Evolutionary conservation across 208 protist species (phyloP), one percentile per base, ranked within the genome.

Genomic region (Crithidia acanthocephali): DNA sequence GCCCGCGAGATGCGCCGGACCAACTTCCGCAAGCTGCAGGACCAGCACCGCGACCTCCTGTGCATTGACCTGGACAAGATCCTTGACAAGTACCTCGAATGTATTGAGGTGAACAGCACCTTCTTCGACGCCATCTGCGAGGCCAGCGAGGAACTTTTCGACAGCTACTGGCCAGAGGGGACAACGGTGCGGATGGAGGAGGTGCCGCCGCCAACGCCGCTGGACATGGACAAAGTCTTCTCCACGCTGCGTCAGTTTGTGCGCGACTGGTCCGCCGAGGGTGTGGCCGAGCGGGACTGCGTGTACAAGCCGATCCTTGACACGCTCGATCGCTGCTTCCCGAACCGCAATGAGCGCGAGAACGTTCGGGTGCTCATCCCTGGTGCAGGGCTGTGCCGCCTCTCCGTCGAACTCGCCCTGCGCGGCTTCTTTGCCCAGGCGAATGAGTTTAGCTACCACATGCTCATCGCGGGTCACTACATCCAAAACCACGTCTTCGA

Each of bases 371-470:
- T 98, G 62, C 80, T 98, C 11, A 88, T 97, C 56, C 93, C 93
- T 23, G 93, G 93, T 44, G 88, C 91, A 20, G 93, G 93, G 2
- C 85, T 99, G 15, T 98, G 96, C 60, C 87, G 98, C 42, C 91
- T 99, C 16, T 92, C 92, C 16, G 98, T 97, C 48, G 97, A 99
- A 68, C 83, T 99, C 25, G 97, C 95, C 32, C 68, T 88, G 10
- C 82, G 74, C 27, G 98, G 98, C 16, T 99, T 98, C 77, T 81
- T 78, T 32, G 87, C 89, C 18, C 91, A 99, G 80, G 98, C 96
- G 23, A 98, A 98, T 81, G 98, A 99, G 75, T 99, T 98, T 78
- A 98, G 96, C 60, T 98, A 98, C 75, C 97, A 98, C 82, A 99
- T 99, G 97, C 90, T 99, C 50, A 90, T 99, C 67, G 90, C 96